Evolutionary conservation across 371 early-diverging fungal species (phyloP).

Genomic region (Saksenaea vasiformis): DNA sequence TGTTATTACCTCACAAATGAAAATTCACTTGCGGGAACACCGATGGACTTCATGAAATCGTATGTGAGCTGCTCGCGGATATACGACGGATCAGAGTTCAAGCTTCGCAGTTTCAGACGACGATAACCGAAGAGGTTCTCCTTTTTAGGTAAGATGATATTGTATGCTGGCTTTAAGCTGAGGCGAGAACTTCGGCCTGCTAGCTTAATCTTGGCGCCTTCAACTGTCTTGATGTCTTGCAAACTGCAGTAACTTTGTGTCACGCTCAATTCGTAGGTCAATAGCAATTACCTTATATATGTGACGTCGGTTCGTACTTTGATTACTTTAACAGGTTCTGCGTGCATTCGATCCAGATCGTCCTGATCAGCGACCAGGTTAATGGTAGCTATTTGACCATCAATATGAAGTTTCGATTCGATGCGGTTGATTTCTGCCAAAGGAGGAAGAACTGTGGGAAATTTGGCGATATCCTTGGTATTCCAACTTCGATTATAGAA

Average conservation of each 20-base stretch:
- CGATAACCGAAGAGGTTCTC: slow-evolving; percentile 20
- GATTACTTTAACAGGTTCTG: slow-evolving; percentile 2
- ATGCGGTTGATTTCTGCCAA: slow-evolving; percentile 24
- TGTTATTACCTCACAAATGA: slow-evolving; percentile 22
- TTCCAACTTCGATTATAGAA: slow-evolving; percentile 23
- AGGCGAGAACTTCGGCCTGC: slow-evolving; percentile 35
- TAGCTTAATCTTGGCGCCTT: slow-evolving; percentile 23
- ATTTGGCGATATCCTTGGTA: background rate
- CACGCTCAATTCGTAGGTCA: background rate
- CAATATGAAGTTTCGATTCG: slow-evolving; percentile 16
- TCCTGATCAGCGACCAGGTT: slow-evolving; percentile 20
- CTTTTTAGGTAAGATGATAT: slow-evolving; percentile 29
- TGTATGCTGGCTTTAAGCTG: slow-evolving; percentile 35
- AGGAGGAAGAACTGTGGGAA: slow-evolving; percentile 16
- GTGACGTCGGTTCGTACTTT: slow-evolving; percentile 11
- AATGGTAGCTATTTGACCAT: slow-evolving; percentile 24
- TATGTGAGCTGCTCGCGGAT: slow-evolving; percentile 36
- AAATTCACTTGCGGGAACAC: slow-evolving; percentile 26
- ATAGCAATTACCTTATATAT: slow-evolving; percentile 19
- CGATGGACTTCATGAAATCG: slow-evolving; percentile 27
- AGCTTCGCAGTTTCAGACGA: slow-evolving; percentile 34
- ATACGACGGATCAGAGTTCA: slow-evolving; percentile 41
- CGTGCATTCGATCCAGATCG: slow-evolving; percentile 19
- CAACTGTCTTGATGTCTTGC: slow-evolving; percentile 19
- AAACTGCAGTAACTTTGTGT: slow-evolving; percentile 7